phyloP scores from a whole-genome alignment of 805 yeast genomes.

The Hanseniaspora pseudoguilliermondii region DNA sequence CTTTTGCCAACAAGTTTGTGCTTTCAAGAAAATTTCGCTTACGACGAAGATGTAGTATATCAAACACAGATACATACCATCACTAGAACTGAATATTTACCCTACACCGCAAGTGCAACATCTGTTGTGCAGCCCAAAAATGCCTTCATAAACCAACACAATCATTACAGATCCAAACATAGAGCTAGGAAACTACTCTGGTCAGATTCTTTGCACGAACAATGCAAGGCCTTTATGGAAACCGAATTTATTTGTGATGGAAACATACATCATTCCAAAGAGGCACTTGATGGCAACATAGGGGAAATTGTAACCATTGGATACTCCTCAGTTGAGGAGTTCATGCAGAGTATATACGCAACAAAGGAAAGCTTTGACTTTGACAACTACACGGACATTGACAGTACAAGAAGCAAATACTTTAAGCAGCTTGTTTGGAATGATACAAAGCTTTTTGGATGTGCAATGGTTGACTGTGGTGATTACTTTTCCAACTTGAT shows the following conservation, averaged over 20 bases:
- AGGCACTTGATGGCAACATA: conserved; percentile 35
- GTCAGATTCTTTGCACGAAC: conserved; percentile 38
- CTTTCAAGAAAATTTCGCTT: background rate
- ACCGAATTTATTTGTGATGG: conserved; percentile 36
- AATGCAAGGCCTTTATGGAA: conserved; percentile 48
- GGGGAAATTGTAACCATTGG: conserved; percentile 83
- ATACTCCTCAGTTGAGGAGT: conserved; percentile 24
- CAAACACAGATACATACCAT: background rate
- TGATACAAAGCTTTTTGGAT: conserved; percentile 48
- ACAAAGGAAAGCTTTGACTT: background rate
- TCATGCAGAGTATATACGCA: conserved; percentile 1
- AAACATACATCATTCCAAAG: conserved; percentile 42
- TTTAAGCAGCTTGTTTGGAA: conserved; percentile 76
- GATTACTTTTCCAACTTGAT: conserved; percentile 40
- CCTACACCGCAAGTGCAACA: background rate
- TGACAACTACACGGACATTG: conserved; percentile 32
- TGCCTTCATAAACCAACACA: background rate
- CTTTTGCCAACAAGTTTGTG: background rate
- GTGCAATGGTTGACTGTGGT: conserved; percentile 53
- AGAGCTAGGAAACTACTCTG: conserved; percentile 41
- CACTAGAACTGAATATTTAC: background rate
- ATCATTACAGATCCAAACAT: conserved; percentile 26
- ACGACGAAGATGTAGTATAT: background rate
- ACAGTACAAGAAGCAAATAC: conserved; percentile 58
- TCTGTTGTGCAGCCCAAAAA: background rate